phyloP scores from a whole-genome alignment of 73 alveolate species.

The Durusdinium trenchii region DNA sequence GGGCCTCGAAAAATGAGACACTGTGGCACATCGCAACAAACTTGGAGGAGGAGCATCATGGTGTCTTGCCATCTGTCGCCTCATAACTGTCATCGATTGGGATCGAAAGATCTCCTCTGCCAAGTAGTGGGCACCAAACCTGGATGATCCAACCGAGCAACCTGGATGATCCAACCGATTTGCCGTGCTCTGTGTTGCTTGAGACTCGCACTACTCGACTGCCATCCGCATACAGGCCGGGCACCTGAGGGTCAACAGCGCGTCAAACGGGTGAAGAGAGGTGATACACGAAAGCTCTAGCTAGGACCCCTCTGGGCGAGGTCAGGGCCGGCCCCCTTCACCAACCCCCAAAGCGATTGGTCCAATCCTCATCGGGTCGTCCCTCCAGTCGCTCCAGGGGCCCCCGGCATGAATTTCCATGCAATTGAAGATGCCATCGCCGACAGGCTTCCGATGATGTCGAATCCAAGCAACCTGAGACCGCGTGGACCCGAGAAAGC shows the following conservation, averaged over 20 bases:
- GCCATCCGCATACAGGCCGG: conserved; percentile 90
- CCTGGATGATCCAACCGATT: neutral
- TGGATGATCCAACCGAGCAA: neutral
- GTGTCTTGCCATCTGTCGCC: neutral
- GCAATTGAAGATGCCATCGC: conserved; percentile 94
- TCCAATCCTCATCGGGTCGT: neutral
- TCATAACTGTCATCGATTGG: conserved; percentile 85
- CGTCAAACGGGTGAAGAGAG: too few relatives aligned
- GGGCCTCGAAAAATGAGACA: conserved; percentile 32
- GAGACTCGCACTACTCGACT: conserved; percentile 44
- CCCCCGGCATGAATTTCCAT: conserved; percentile 77
- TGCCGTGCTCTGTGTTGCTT: neutral
- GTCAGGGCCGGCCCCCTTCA: too few relatives aligned
- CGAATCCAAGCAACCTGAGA: conserved; percentile 86
- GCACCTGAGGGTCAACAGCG: conserved; percentile 48
- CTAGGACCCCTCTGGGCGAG: too few relatives aligned
- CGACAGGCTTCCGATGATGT: conserved; percentile 90
- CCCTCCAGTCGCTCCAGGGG: neutral
- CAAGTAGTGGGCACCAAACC: conserved; percentile 94
- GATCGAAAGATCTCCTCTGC: conserved; percentile 78
- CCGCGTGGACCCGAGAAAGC: neutral
- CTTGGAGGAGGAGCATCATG: neutral
- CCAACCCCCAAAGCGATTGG: too few relatives aligned
- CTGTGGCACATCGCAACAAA: neutral
- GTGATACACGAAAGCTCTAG: too few relatives aligned